Conservation (phyloP, 805 yeast species). For the Starmerella vaccinii region DNA sequence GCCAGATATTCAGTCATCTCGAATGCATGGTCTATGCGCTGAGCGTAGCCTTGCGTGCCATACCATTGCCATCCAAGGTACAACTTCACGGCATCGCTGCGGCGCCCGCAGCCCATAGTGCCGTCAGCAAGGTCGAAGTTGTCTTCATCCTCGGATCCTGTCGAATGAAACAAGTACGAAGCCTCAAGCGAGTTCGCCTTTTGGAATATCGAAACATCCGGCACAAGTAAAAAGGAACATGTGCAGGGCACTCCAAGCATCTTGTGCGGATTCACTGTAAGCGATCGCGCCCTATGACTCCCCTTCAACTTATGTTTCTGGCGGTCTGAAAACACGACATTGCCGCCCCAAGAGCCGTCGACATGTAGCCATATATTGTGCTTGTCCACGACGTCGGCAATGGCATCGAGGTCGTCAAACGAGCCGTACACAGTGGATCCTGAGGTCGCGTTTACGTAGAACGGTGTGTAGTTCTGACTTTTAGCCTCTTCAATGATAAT, state of each 20-base stretch:
- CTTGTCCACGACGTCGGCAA: constrained; percentile 44
- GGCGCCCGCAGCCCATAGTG: constrained; percentile 85
- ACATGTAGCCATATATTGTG: constrained; percentile 67
- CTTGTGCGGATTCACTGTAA: constrained; percentile 78
- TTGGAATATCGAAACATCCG: constrained; percentile 55
- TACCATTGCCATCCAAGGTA: constrained; percentile 75
- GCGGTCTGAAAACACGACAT: constrained; percentile 52
- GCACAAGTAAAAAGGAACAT: constrained; percentile 61
- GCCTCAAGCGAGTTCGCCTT: constrained; percentile 67
- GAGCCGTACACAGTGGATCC: constrained; percentile 86
- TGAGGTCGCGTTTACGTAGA: constrained; percentile 73
- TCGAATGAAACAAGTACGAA: constrained; percentile 68
- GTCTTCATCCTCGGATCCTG: constrained; percentile 38
- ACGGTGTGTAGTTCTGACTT: constrained; percentile 53
- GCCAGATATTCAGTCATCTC: constrained; percentile 56
- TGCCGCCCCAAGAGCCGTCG: constrained; percentile 91
- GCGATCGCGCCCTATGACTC: constrained; percentile 55
- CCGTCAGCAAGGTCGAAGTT: constrained; percentile 75
- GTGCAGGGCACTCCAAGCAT: constrained; percentile 73
- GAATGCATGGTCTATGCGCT: constrained; percentile 64
- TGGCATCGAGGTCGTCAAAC: constrained; percentile 54
- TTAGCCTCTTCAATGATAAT: constrained; percentile 37
- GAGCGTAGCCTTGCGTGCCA: constrained; percentile 54
- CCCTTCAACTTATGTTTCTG: constrained; percentile 45
- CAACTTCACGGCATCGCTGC: constrained; percentile 71